A percentile compares a stretch with the other conserved stretches of the same genome.
phyloP scores from a whole-genome alignment of 306 rosid species.

The Trifolium subterraneum region DNA sequence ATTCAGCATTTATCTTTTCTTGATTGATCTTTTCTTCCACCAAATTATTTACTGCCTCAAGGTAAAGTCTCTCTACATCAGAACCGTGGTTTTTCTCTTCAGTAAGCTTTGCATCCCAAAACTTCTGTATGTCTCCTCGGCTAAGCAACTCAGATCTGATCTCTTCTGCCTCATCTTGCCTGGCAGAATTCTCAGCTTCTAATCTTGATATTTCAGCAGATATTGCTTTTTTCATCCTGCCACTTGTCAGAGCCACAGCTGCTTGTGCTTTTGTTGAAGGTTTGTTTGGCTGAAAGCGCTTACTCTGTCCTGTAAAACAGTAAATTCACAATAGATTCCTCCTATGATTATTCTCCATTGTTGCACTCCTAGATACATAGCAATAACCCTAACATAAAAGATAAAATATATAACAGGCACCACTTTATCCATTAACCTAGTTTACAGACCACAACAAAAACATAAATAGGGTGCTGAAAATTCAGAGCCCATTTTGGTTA shows the following conservation, averaged over 20 bases:
- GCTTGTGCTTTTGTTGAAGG: constrained; percentile 92
- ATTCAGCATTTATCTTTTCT: constrained; percentile 56
- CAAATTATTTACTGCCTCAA: constrained; percentile 58
- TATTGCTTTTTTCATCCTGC: constrained; percentile 72
- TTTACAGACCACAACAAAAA: constrained; percentile 3
- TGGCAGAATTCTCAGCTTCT: constrained; percentile 64
- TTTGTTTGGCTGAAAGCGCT: constrained; percentile 85
- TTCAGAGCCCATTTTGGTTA: background rate
- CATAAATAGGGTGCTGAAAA: constrained; percentile 15
- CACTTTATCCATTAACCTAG: constrained; percentile 24
- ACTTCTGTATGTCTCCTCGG: constrained; percentile 74
- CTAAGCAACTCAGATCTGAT: constrained; percentile 73
- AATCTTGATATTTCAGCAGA: constrained; percentile 66
- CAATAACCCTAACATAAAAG: constrained; percentile 19
- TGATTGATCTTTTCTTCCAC: constrained; percentile 66
- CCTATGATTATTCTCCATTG: background rate
- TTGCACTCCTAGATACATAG: constrained; percentile 18
- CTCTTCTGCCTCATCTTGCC: constrained; percentile 68
- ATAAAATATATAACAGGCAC: constrained; percentile 27
- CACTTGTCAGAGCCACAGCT: constrained; percentile 78
- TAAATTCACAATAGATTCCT: constrained; percentile 26
- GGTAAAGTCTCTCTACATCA: constrained; percentile 67
- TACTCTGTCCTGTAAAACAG: constrained; percentile 79
- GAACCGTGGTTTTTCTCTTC: constrained; percentile 69
- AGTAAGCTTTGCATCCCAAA: constrained; percentile 71